Conservation (phyloP, 192 early-diverging fungal species). For the Pilaira anomala region DNA sequence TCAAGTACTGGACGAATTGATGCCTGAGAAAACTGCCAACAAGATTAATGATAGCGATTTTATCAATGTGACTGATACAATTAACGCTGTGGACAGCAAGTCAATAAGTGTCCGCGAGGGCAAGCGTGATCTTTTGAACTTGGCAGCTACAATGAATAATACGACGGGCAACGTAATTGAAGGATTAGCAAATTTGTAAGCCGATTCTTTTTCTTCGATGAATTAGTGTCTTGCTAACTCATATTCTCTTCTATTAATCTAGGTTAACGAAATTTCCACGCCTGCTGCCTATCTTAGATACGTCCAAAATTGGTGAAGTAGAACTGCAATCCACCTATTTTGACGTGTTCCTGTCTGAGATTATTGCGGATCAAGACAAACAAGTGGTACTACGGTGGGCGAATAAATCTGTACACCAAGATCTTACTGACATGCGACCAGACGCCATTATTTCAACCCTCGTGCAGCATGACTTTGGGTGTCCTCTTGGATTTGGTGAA, state of each 20-base stretch:
- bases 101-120: background rate
- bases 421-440: slow-evolving; percentile 1
- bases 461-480: slow-evolving; percentile 10
- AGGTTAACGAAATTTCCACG: slow-evolving; percentile 16
- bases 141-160: slow-evolving; percentile 11
- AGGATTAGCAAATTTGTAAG: slow-evolving; percentile 18
- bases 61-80: slow-evolving; percentile 9
- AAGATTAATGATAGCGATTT: slow-evolving; percentile 17
- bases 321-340: slow-evolving; percentile 15
- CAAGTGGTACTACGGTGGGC: slow-evolving; percentile 2
- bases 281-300: slow-evolving; percentile 10
- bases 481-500: slow-evolving; percentile 14
- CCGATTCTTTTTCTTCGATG: slow-evolving; percentile 14
- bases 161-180: background rate
- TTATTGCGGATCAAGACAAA: slow-evolving; percentile 9
- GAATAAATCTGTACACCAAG: slow-evolving; percentile 1
- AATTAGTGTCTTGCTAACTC: slow-evolving; percentile 6
- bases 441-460: slow-evolving; percentile 14
- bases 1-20: slow-evolving; percentile 15
- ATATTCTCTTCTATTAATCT: slow-evolving; percentile 13
- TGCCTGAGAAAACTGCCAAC: background rate
- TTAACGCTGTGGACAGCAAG: slow-evolving; percentile 12
- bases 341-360: slow-evolving; percentile 13
- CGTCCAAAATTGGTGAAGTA: slow-evolving; percentile 6
- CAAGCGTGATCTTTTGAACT: slow-evolving; percentile 13